Evolutionary conservation across 2,329 filamentous ascomycete genomes (phyloP).

Genomic region (Fusarium anthophilum): DNA sequence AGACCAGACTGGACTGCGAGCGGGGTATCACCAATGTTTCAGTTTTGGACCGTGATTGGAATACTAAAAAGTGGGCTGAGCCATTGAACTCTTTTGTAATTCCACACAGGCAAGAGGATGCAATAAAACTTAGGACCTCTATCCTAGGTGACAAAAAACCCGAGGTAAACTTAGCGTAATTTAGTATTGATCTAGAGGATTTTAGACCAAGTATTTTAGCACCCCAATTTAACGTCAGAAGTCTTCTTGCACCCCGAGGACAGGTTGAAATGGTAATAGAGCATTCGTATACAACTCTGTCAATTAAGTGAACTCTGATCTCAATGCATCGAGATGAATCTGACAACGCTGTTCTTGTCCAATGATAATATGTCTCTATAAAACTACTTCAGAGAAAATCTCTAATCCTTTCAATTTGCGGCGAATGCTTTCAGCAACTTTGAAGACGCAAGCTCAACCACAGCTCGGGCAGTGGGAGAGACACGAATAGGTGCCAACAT

Average conservation of each 20-base stretch:
- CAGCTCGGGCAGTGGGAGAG: constrained; percentile 10
- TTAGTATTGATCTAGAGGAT: too few relatives aligned
- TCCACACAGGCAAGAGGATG: too few relatives aligned
- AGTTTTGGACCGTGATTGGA: neutral
- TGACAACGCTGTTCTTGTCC: fast-evolving
- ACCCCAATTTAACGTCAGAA: too few relatives aligned
- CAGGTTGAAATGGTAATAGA: neutral
- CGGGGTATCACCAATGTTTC: neutral
- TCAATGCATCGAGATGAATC: too few relatives aligned
- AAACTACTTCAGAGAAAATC: fast-evolving
- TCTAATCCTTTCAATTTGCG: neutral
- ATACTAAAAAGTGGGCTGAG: neutral
- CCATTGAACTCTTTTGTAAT: too few relatives aligned
- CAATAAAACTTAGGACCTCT: too few relatives aligned
- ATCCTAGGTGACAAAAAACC: too few relatives aligned
- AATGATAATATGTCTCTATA: fast-evolving
- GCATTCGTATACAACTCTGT: fast-evolving
- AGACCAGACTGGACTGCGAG: neutral
- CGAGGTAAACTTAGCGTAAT: too few relatives aligned
- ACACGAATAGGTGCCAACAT: constrained; percentile 3
- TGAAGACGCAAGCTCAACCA: constrained; percentile 14
- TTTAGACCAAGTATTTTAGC: too few relatives aligned
- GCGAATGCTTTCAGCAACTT: constrained; percentile 1
- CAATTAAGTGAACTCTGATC: fast-evolving
- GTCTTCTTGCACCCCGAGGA: too few relatives aligned